Conservation (phyloP, 148 eudicot species). For the Tetragonia tetragonoides region DNA sequence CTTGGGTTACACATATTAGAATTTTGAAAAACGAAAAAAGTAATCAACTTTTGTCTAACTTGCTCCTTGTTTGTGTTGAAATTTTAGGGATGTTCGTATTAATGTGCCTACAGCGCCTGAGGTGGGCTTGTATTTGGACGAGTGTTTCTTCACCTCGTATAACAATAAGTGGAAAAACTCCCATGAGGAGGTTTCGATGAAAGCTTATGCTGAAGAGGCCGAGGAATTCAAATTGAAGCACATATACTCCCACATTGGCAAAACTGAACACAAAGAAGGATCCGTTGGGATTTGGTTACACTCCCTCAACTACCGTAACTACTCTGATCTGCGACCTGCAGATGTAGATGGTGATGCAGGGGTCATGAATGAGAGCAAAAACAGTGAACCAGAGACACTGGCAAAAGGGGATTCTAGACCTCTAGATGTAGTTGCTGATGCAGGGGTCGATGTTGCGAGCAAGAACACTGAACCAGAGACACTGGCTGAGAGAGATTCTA, state of each 20-base stretch:
- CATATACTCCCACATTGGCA: conserved; percentile 77
- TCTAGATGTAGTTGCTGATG: no score
- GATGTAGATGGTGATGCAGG: conserved; percentile 5
- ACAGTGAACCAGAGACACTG: background rate
- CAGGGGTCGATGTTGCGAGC: no score
- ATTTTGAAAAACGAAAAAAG: background rate
- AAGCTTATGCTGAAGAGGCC: conserved; percentile 64
- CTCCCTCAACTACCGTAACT: conserved; percentile 77
- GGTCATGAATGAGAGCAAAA: conserved; percentile 7
- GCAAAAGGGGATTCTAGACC: background rate
- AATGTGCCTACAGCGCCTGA: conserved; percentile 96
- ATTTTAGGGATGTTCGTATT: conserved; percentile 55
- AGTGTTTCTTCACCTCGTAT: conserved; percentile 86
- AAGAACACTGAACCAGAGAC: no score
- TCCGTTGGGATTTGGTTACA: conserved; percentile 78
- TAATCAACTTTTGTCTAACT: background rate
- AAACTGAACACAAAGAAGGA: conserved; percentile 76
- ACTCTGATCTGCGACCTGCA: conserved; percentile 51
- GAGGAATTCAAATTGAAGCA: conserved; percentile 78
- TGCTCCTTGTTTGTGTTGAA: conserved; percentile 1
- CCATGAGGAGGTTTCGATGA: conserved; percentile 87
- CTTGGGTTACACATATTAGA: background rate
- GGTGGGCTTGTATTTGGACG: conserved; percentile 88
- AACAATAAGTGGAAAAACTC: conserved; percentile 68
- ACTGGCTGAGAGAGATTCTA: background rate